These are phyloP conservation scores for Zostera marina DNA, from an alignment of 116 monocot species.

Conservation along the genomic window DNA sequence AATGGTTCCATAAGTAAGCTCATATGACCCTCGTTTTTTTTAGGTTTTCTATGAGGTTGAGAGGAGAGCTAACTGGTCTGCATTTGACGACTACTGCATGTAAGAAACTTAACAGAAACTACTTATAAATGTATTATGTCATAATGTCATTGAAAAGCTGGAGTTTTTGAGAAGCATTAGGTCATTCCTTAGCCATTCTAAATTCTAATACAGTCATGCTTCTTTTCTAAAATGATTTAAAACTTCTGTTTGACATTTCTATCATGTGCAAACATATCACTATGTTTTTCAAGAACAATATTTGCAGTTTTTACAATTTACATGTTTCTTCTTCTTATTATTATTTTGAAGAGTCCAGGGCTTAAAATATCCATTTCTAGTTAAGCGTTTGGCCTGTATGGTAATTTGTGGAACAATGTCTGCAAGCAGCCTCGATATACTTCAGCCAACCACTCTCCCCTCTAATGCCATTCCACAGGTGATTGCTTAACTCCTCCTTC, in stretches of 20 bases:
- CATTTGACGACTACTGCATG: slow-evolving; percentile 71
- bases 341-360: slow-evolving; percentile 31
- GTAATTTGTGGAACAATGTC: slow-evolving; percentile 49
- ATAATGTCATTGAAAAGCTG: no score
- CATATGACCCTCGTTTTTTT: background rate
- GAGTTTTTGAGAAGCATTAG: no score
- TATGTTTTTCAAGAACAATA: no score
- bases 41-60: slow-evolving; percentile 61
- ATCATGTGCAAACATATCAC: no score
- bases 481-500: slow-evolving; percentile 3
- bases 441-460: slow-evolving; percentile 53
- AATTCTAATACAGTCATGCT: no score
- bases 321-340: slow-evolving; percentile 6
- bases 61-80: slow-evolving; percentile 51
- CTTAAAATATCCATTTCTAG: slow-evolving; percentile 75
- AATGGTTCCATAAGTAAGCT: background rate
- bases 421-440: slow-evolving; percentile 56
- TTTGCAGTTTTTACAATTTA: background rate
- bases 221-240: no score
- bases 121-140: background rate
- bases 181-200: no score
- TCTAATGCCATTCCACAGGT: slow-evolving; percentile 40
- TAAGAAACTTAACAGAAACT: slow-evolving; percentile 4
- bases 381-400: slow-evolving; percentile 83
- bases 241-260: no score